Conservation (phyloP, 371 early-diverging fungal genomes). For the Mortierella sp. region DNA sequence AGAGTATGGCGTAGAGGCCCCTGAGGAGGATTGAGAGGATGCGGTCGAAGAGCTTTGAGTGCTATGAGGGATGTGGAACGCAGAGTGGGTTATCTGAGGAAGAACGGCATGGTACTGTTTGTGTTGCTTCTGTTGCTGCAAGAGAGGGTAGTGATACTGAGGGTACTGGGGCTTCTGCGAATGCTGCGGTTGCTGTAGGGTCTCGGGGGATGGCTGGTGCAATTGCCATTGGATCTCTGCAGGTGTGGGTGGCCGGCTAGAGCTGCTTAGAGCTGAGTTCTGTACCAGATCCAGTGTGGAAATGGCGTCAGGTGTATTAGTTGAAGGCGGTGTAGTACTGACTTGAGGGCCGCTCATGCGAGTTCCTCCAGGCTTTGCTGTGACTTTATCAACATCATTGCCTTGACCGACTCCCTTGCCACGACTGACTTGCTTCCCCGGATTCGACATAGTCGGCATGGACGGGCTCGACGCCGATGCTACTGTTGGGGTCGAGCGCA, state of each 20-base stretch:
- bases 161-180: background rate
- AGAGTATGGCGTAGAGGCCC: constrained; percentile 36
- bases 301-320: constrained; percentile 12
- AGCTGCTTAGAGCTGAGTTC: constrained; percentile 18
- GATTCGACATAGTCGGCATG: too few relatives aligned
- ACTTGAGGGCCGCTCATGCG: constrained; percentile 2
- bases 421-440: too few relatives aligned
- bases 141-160: background rate
- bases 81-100: constrained; percentile 19
- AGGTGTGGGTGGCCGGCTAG: constrained; percentile 26
- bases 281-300: constrained; percentile 19
- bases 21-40: constrained; percentile 37
- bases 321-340: constrained; percentile 10
- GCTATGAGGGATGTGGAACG: constrained; percentile 25
- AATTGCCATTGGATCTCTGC: constrained; percentile 41
- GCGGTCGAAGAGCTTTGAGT: constrained; percentile 8
- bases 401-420: too few relatives aligned
- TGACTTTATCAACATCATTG: too few relatives aligned
- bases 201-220: constrained; percentile 28
- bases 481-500: too few relatives aligned
- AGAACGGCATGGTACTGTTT: constrained; percentile 3
- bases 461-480: too few relatives aligned
- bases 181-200: background rate
- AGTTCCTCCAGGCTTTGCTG: background rate
- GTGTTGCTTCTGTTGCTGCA: background rate